phyloP scores from a whole-genome alignment of 345 rosid species.

The Dipteronia dyeriana region DNA sequence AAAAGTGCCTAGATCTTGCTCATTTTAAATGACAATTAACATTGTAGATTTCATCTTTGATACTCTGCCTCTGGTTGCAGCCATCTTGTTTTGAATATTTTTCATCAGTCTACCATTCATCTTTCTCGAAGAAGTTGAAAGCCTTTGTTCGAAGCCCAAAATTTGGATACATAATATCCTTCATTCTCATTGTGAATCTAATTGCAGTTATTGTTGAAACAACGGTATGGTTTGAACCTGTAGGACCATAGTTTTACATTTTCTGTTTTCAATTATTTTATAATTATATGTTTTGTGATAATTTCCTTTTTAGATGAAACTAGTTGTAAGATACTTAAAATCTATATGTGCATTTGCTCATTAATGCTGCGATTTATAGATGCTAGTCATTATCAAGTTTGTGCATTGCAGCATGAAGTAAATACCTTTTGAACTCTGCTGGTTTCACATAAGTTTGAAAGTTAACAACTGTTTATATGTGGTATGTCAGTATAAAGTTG shows the following conservation, averaged over 20 bases:
- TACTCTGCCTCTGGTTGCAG: constrained; percentile 47
- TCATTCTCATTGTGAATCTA: constrained; percentile 74
- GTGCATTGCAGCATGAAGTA: not conserved
- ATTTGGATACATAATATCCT: constrained; percentile 77
- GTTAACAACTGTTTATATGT: not conserved
- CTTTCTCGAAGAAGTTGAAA: constrained; percentile 73
- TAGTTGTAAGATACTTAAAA: not conserved
- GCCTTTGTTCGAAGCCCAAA: constrained; percentile 61
- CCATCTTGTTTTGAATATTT: constrained; percentile 67
- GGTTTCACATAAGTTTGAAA: not conserved
- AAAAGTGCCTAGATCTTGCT: constrained; percentile 1
- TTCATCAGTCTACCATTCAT: constrained; percentile 62
- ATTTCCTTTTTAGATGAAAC: not conserved
- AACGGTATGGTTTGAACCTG: constrained; percentile 58
- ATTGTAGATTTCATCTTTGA: constrained; percentile 14
- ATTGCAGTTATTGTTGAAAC: constrained; percentile 86
- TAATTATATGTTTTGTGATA: constrained; percentile 7
- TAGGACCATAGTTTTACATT: not conserved
- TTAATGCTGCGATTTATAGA: constrained; percentile 7
- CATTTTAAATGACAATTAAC: not conserved
- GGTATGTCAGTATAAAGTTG: not conserved
- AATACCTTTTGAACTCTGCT: not conserved
- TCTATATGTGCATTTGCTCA: constrained; percentile 4
- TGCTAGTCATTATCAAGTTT: not conserved
- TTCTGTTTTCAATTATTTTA: constrained; percentile 2